These are phyloP conservation scores for Herpetomonas muscarum DNA, from an alignment of 208 protist genomes.

Conservation along the genomic window DNA sequence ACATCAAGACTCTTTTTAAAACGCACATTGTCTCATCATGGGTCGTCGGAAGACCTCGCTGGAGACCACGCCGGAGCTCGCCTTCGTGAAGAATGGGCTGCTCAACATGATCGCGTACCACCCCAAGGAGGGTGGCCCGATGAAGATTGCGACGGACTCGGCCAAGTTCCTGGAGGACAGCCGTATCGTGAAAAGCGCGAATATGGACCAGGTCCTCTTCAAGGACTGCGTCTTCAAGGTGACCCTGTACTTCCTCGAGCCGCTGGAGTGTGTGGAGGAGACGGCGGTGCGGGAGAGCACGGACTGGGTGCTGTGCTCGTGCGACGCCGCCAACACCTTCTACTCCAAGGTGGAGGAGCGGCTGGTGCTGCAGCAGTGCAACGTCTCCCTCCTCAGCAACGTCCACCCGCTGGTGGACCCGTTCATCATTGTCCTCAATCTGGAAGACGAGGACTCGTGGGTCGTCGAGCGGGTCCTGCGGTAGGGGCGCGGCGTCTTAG, in stretches of 20 bases:
- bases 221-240: slow-evolving; percentile 58
- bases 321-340: slow-evolving; percentile 52
- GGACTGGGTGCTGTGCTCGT: slow-evolving; percentile 74
- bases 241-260: slow-evolving; percentile 64
- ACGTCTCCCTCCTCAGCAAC: slow-evolving; percentile 58
- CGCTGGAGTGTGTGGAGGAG: slow-evolving; percentile 51
- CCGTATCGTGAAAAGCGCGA: slow-evolving; percentile 39
- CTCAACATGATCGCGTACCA: slow-evolving; percentile 64
- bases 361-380: slow-evolving; percentile 66
- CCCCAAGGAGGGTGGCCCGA: slow-evolving; percentile 24
- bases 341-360: slow-evolving; percentile 73
- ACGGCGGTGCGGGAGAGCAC: slow-evolving; percentile 79
- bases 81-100: slow-evolving; percentile 50
- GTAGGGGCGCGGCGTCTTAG: slow-evolving; percentile 11
- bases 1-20: too few species aligned
- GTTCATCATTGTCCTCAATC: slow-evolving; percentile 47
- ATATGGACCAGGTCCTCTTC: slow-evolving; percentile 72
- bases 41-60: slow-evolving; percentile 10
- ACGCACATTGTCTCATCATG: neutral
- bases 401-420: slow-evolving; percentile 42
- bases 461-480: slow-evolving; percentile 56
- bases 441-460: slow-evolving; percentile 55
- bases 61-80: slow-evolving; percentile 52
- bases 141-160: slow-evolving; percentile 30
- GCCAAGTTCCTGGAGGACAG: slow-evolving; percentile 49